Conservation (phyloP, 2,329 filamentous ascomycete species). For the Aaosphaeria arxii region DNA sequence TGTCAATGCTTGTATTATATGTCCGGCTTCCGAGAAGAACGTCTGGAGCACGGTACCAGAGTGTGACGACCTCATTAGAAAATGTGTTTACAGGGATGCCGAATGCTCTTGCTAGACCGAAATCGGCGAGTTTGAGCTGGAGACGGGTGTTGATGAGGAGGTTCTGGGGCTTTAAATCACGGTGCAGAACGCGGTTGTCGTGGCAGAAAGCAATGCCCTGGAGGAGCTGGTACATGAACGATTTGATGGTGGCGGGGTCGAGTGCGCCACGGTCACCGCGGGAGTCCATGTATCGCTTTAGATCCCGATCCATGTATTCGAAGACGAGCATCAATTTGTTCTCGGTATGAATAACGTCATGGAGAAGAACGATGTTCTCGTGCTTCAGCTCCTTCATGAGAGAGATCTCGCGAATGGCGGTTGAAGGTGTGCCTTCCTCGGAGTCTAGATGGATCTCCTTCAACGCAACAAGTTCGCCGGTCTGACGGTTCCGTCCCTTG, state of each 20-base stretch:
- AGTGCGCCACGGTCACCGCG: slow-evolving; percentile 85
- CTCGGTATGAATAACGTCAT: slow-evolving; percentile 99
- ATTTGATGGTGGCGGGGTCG: slow-evolving; percentile 89
- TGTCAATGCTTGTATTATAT: slow-evolving; percentile 99
- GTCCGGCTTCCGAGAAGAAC: slow-evolving; percentile 90
- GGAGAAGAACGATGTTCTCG: slow-evolving; percentile 93
- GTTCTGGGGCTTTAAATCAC: slow-evolving; percentile 95
- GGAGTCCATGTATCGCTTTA: slow-evolving; percentile 98
- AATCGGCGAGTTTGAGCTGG: slow-evolving; percentile 88
- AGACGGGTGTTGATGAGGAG: slow-evolving; percentile 91
- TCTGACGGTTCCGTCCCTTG: slow-evolving; percentile 96
- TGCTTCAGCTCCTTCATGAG: slow-evolving; percentile 99
- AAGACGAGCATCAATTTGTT: slow-evolving; percentile 99
- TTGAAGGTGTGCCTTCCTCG: slow-evolving; percentile 95
- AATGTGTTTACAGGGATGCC: slow-evolving; percentile 98
- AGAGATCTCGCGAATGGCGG: slow-evolving; percentile 96
- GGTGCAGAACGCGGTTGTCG: slow-evolving; percentile 92
- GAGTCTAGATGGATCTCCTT: slow-evolving; percentile 99
- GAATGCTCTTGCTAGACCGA: slow-evolving; percentile 89
- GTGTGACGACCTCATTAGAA: slow-evolving; percentile 93
- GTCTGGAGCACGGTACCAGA: slow-evolving; percentile 97
- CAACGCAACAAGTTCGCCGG: slow-evolving; percentile 90
- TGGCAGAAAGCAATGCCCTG: slow-evolving; percentile 97
- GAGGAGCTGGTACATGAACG: slow-evolving; percentile 97
- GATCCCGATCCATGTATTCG: slow-evolving; percentile 96